Evolutionary conservation across 495 filamentous ascomycete species (phyloP), one percentile per base, ranked within the genome.

Genomic region (Ramalina intermedia): DNA sequence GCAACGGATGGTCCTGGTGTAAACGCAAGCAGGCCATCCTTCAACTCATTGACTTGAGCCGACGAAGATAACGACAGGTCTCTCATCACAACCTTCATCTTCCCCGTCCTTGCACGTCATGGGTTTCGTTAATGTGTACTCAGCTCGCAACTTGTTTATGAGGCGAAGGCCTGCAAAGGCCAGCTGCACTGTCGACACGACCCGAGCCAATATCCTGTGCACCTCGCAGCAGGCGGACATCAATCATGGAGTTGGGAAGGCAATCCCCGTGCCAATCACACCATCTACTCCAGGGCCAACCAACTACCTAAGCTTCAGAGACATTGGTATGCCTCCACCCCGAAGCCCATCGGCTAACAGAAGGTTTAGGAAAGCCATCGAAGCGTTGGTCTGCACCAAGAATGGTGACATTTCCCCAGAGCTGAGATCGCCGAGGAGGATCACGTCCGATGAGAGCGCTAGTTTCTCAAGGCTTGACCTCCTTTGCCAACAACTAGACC

Each of bases 251-350:
- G 6, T 8, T 14, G 3, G 3, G 14, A 41, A 8, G 17, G 20
- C 41, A 5, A 8, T 21, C 7, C 18, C 21, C 21, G 6, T 18
- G 14, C 41, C 17, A 18, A 6, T 13, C 13, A 21, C 41, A 18
- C 41, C 41, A 7, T 24, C 17, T 21, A 18, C 16, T n/a, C 41
- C 41, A 6, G 17, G 21, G 33, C 44, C 44, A 11, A 47, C 26
- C n/a, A 26, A 47, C 44, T 47, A 26, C 44, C 29, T 47, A 8
- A 47, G 44, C 29, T 47, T 47, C 44, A 16, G 37, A 16, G 33
- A 36, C 26, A 47, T 47, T 14, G 44, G 44, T 14, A 37, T 47
- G 44, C 13, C 24, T 16, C 44, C 44, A 26, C 44, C 44, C n/a
- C 14, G 8, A 18, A 33, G 29, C 29, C 37, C 44, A 13, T 35